These are phyloP conservation scores for Didymosphaeria variabile DNA, from an alignment of 2,329 filamentous ascomycete species.

Conservation along the genomic window DNA sequence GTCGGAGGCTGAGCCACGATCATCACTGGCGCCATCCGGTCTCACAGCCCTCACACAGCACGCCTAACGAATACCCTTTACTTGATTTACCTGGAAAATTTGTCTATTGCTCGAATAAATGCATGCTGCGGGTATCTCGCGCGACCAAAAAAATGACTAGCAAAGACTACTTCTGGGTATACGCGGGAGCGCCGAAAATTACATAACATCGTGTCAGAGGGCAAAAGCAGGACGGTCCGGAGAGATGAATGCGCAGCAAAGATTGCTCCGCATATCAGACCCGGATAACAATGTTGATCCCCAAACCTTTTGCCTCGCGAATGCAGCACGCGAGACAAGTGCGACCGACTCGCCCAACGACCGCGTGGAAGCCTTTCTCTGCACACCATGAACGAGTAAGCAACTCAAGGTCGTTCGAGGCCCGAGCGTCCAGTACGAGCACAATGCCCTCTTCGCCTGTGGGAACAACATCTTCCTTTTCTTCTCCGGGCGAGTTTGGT, in stretches of 20 bases:
- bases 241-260: background rate
- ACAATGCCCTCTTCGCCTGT: slow-evolving; percentile 41
- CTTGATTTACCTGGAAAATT: background rate
- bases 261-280: slow-evolving; percentile 33
- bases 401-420: slow-evolving; percentile 72
- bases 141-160: slow-evolving; percentile 1
- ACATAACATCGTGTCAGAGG: background rate
- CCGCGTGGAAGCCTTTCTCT: slow-evolving; percentile 76
- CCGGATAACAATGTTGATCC: slow-evolving; percentile 71
- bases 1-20: slow-evolving; percentile 1
- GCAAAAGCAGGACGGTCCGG: background rate
- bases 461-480: slow-evolving; percentile 21
- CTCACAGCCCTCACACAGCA: slow-evolving; percentile 2
- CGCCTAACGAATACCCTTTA: background rate
- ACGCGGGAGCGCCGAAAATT: slow-evolving; percentile 11
- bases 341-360: slow-evolving; percentile 72
- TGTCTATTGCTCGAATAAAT: background rate
- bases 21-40: background rate
- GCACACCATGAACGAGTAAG: slow-evolving; percentile 77
- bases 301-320: slow-evolving; percentile 75
- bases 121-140: slow-evolving; percentile 8
- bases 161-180: slow-evolving; percentile 8
- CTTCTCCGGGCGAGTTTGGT: slow-evolving; percentile 21
- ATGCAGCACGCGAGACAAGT: slow-evolving; percentile 79
- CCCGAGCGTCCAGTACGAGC: slow-evolving; percentile 60